Base-by-base conservation (phyloP, 2,329 filamentous ascomycete species). In the Sclerotinia borealis region DNA sequence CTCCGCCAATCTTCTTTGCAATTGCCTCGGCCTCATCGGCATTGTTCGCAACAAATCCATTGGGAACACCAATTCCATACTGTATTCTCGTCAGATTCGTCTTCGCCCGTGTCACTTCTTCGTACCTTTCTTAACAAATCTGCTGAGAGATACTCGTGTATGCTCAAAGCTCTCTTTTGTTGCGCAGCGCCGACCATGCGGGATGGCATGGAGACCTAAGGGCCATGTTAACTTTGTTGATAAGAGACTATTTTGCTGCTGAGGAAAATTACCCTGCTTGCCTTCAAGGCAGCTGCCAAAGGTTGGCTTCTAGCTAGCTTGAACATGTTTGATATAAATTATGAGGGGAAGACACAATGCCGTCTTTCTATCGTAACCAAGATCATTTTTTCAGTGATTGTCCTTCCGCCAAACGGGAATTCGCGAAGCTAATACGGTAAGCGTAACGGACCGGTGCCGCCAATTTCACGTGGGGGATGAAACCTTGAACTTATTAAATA, bases 71-170 rank as follows among this genome's bases (percentile, higher is more conserved):
- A 74, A 99, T 86, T 77, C 92, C 93, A 85, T 98, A 97, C 91
- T 97, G 77, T 63, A n/a, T 62, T 65, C 61, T 64, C 64, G 72
- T 73, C 45, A 71, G 68, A 66, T 64, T 68, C 58, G 61, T 59
- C 68, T 77, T 55, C 25, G 45, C 59, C 29, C 34, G 15, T 37
- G 10, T 34, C 48, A 11, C 22, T 49, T 37, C 45, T 36, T 39
- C 65, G 54, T 82, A 88, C 85, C 83, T 87, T 76, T 79, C 84
- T 91, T 75, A 99, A 85, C 72, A 99, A 88, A 78, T 93, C 91
- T 73, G 92, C 92, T 73, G 95, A 97, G 75, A 93, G 89, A 82
- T 97, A 98, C 83, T 99, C 95, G 84, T 99, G 95, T 75, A 99
- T 96, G 76, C 92, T 95, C 76, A 99, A 86, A 75, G 90, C 88